A percentile compares a stretch with the other conserved stretches of the same genome.
Conservation (phyloP, 805 yeast species). For the Saturnispora kantuleensis region DNA sequence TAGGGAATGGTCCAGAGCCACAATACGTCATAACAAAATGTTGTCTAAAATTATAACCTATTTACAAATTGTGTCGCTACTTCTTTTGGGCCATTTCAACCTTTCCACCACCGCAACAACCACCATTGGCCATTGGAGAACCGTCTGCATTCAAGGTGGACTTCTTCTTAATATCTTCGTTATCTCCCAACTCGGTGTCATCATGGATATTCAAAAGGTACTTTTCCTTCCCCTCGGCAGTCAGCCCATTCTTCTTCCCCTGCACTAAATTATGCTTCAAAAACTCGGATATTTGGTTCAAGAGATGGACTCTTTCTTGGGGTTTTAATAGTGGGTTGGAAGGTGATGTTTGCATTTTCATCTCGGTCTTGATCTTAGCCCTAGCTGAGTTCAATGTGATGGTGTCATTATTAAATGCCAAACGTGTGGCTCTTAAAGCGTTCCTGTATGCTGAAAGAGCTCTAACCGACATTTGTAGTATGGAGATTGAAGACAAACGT, state of each 20-base stretch:
- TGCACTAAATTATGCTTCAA: conserved; percentile 80
- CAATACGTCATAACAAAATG: neutral
- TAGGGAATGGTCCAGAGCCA: neutral
- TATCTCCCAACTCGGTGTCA: conserved; percentile 85
- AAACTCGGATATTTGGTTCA: conserved; percentile 64
- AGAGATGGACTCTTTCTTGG: conserved; percentile 41
- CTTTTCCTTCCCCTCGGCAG: conserved; percentile 33
- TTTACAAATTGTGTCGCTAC: neutral
- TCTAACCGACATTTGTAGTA: conserved; percentile 10
- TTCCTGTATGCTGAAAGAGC: conserved; percentile 46
- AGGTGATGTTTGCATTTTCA: conserved; percentile 24
- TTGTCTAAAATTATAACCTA: neutral
- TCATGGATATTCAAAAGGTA: conserved; percentile 62
- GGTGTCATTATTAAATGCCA: conserved; percentile 47
- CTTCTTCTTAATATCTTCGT: conserved; percentile 58
- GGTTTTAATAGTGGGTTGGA: conserved; percentile 39
- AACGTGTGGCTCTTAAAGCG: conserved; percentile 54
- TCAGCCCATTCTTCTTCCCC: conserved; percentile 39
- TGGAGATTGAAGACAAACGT: neutral
- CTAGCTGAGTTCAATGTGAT: conserved; percentile 51
- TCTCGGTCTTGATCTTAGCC: conserved; percentile 46
- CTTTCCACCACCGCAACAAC: conserved; percentile 51
- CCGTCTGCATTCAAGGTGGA: conserved; percentile 24
- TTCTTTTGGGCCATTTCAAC: conserved; percentile 24
- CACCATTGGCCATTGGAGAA: conserved; percentile 29